A percentile compares a stretch with the other conserved stretches of the same genome.
Evolutionary conservation across 306 rosid genomes (phyloP).

Genomic region (Abrus pulchellus): DNA sequence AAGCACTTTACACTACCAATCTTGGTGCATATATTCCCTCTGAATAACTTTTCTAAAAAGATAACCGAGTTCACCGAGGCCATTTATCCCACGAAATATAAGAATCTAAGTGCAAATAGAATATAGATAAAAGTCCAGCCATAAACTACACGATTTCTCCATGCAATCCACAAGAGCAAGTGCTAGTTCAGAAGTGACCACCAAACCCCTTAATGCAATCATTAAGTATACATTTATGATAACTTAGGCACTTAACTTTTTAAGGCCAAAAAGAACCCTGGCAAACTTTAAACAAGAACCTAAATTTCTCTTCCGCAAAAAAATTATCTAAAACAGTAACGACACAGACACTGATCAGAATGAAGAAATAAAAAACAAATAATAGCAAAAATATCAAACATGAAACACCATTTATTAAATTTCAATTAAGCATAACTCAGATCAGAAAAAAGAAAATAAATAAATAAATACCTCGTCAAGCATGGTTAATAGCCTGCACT

Average conservation of each 20-base stretch:
- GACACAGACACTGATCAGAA: neutral
- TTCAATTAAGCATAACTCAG: slow-evolving; percentile 17
- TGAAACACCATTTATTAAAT: slow-evolving; percentile 19
- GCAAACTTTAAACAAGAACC: neutral
- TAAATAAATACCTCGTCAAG: slow-evolving; percentile 76
- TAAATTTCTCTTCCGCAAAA: slow-evolving; percentile 7
- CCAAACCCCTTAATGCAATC: slow-evolving; percentile 38
- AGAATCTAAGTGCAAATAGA: slow-evolving; percentile 63
- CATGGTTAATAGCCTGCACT: slow-evolving; percentile 77
- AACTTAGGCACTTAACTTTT: slow-evolving; percentile 21
- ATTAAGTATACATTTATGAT: neutral
- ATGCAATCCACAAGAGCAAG: slow-evolving; percentile 8
- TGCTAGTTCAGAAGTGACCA: neutral
- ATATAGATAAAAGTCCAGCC: slow-evolving; percentile 34
- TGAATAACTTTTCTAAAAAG: slow-evolving; percentile 70
- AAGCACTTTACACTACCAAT: slow-evolving; percentile 65
- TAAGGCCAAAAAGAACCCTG: neutral
- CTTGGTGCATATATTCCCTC: slow-evolving; percentile 79
- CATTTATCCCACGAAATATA: slow-evolving; percentile 53
- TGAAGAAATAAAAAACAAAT: slow-evolving; percentile 23
- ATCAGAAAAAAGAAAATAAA: neutral
- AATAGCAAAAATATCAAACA: slow-evolving; percentile 28
- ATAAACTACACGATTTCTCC: slow-evolving; percentile 30
- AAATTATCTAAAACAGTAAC: slow-evolving; percentile 30
- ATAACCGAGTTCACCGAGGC: slow-evolving; percentile 56